A percentile compares a stretch with the other conserved stretches of the same genome.
phyloP scores from a whole-genome alignment of 352 stramenopile genomes.

The Phytopythium ostracodes region DNA sequence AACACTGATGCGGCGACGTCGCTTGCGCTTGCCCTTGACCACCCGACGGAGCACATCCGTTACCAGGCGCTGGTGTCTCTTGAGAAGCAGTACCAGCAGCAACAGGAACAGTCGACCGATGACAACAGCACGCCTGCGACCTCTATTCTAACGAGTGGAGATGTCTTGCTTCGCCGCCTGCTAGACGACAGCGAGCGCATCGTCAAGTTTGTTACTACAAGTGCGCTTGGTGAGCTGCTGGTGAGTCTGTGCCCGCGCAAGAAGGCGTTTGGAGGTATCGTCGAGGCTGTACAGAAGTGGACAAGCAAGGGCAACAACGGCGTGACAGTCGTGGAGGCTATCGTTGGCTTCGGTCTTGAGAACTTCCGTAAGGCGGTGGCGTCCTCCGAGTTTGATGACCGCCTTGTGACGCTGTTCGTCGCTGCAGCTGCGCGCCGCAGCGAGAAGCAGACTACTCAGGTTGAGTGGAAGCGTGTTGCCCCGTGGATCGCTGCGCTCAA shows the following conservation, averaged over 20 bases:
- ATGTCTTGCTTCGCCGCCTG: conserved; percentile 64
- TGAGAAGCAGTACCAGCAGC: conserved; percentile 44
- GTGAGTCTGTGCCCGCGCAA: conserved; percentile 48
- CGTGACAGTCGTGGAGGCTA: conserved; percentile 38
- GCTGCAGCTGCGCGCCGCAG: conserved; percentile 24
- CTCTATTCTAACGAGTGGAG: conserved; percentile 40
- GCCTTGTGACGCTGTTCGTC: conserved; percentile 62
- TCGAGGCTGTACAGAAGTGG: conserved; percentile 55
- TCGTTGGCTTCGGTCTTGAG: conserved; percentile 45
- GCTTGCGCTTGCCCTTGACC: conserved; percentile 70
- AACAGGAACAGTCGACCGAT: conserved; percentile 8
- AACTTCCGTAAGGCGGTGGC: conserved; percentile 36
- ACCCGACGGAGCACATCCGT: conserved; percentile 70
- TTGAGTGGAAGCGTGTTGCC: conserved; percentile 31
- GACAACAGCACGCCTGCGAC: not conserved
- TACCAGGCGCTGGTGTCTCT: conserved; percentile 68
- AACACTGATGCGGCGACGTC: conserved; percentile 64
- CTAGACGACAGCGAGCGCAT: conserved; percentile 76
- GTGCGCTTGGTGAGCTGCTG: conserved; percentile 50
- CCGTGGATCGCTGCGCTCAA: conserved; percentile 37
- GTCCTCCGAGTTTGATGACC: conserved; percentile 34
- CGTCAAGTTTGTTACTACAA: conserved; percentile 49
- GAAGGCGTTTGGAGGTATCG: conserved; percentile 45
- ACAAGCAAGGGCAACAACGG: conserved; percentile 12
- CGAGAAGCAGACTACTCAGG: conserved; percentile 15